A percentile compares a stretch with the other conserved stretches of the same genome.
These are phyloP conservation scores for Gossypium arboreum DNA, from an alignment of 345 rosid genomes.

Conservation along the genomic window DNA sequence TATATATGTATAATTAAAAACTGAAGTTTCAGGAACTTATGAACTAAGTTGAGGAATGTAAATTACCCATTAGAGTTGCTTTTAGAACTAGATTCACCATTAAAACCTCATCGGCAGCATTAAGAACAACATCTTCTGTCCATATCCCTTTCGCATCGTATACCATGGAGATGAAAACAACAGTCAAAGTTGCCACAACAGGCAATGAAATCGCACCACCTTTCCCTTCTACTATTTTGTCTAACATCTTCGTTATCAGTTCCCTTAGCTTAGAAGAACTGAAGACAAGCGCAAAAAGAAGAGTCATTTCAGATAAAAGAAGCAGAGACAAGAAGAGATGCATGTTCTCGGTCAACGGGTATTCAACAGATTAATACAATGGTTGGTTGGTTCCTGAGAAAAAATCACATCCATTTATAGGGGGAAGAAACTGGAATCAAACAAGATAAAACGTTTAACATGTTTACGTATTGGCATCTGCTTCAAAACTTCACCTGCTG, in stretches of 20 bases:
- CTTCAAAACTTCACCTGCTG: conserved; percentile 10
- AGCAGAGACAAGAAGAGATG: conserved; percentile 33
- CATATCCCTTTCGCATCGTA: conserved; percentile 20
- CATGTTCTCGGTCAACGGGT: conserved; percentile 26
- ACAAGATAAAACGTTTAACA: not conserved
- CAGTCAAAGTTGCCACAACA: conserved; percentile 35
- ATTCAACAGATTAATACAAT: not conserved
- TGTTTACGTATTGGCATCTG: not conserved
- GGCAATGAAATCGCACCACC: conserved; percentile 41
- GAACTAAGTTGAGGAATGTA: not conserved
- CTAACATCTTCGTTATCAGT: conserved; percentile 35
- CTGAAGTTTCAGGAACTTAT: not conserved
- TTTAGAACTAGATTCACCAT: conserved; percentile 34
- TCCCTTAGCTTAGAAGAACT: conserved; percentile 32
- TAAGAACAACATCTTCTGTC: conserved; percentile 29
- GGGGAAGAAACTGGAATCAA: not conserved
- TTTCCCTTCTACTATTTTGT: conserved; percentile 38
- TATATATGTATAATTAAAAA: too few species aligned
- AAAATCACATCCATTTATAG: not conserved
- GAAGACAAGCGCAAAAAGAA: conserved; percentile 32
- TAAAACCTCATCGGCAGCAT: conserved; percentile 48
- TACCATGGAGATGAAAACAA: conserved; percentile 32
- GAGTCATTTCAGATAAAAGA: conserved; percentile 36
- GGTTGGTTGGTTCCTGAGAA: not conserved
- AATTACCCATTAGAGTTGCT: conserved; percentile 49